These are phyloP conservation scores for Aphanomyces invadans DNA, from an alignment of 352 stramenopile species.

Conservation along the genomic window DNA sequence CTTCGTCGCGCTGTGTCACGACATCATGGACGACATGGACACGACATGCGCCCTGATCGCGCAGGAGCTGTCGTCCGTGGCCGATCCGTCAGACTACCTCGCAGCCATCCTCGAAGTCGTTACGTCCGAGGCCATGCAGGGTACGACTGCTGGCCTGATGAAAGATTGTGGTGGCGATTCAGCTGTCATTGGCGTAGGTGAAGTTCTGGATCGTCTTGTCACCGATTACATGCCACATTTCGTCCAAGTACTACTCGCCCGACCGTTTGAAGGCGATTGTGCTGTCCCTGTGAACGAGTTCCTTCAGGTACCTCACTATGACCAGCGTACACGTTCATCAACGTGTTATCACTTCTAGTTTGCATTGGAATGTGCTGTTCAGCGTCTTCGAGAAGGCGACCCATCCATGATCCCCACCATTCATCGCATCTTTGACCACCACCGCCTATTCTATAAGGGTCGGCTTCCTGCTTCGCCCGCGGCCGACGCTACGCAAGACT, in stretches of 20 bases:
- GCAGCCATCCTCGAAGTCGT: conserved; percentile 28
- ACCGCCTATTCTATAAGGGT: conserved; percentile 43
- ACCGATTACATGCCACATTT: conserved; percentile 49
- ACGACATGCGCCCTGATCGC: conserved; percentile 36
- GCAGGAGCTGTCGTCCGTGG: conserved; percentile 32
- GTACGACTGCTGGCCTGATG: conserved; percentile 1
- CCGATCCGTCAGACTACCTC: conserved; percentile 33
- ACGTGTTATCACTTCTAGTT: too few relatives aligned
- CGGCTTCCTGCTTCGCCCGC: background rate
- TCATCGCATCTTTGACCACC: conserved; percentile 46
- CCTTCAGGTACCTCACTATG: conserved; percentile 37
- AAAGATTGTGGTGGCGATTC: too few relatives aligned
- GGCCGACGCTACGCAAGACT: conserved; percentile 20
- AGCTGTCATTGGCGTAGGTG: conserved; percentile 18
- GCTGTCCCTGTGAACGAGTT: conserved; percentile 40
- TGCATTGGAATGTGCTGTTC: conserved; percentile 31
- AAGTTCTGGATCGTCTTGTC: conserved; percentile 35
- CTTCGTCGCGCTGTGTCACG: conserved; percentile 29
- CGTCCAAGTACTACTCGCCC: conserved; percentile 43
- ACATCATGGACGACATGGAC: conserved; percentile 49
- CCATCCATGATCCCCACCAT: conserved; percentile 38
- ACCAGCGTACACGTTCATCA: too few relatives aligned
- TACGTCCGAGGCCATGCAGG: conserved; percentile 4
- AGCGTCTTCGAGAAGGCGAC: conserved; percentile 34
- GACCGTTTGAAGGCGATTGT: conserved; percentile 29